A percentile compares a stretch with the other conserved stretches of the same genome.
These are phyloP conservation scores for Arachis monticola DNA, from an alignment of 331 rosid genomes.

Conservation along the genomic window DNA sequence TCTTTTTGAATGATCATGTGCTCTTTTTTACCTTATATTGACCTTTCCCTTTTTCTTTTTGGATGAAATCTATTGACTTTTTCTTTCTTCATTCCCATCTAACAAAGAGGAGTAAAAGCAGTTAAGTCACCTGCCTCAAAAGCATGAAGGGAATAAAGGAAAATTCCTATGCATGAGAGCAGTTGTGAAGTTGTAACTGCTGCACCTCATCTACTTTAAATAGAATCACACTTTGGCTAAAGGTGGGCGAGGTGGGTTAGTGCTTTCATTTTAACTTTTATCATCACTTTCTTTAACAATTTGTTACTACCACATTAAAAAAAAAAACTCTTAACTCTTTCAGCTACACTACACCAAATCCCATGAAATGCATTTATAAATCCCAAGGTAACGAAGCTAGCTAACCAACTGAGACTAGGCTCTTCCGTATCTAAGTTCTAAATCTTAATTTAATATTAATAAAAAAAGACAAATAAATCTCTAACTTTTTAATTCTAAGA, in stretches of 20 bases:
- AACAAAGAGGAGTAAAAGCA: constrained; percentile 24
- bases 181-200: constrained; percentile 52
- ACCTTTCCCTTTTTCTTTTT: constrained; percentile 32
- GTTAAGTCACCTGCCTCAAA: constrained; percentile 35
- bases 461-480: too few species aligned
- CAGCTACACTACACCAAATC: constrained; percentile 42
- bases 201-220: constrained; percentile 26
- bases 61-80: constrained; percentile 40
- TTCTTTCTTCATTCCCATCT: constrained; percentile 33
- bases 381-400: constrained; percentile 20
- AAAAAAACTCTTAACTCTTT: constrained; percentile 26
- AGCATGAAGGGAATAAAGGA: constrained; percentile 40
- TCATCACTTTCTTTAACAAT: constrained; percentile 28
- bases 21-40: constrained; percentile 37
- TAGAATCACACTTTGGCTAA: constrained; percentile 43
- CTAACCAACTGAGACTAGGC: constrained; percentile 18
- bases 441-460: constrained; percentile 31
- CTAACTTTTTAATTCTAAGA: too few species aligned
- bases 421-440: constrained; percentile 30
- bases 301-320: neutral
- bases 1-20: constrained; percentile 28
- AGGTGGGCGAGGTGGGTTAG: constrained; percentile 43
- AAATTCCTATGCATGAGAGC: constrained; percentile 55
- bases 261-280: constrained; percentile 46
- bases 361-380: constrained; percentile 29